These are phyloP conservation scores for Lasiodiplodia sp. DNA, from an alignment of 2,329 filamentous ascomycete species.

Conservation along the genomic window DNA sequence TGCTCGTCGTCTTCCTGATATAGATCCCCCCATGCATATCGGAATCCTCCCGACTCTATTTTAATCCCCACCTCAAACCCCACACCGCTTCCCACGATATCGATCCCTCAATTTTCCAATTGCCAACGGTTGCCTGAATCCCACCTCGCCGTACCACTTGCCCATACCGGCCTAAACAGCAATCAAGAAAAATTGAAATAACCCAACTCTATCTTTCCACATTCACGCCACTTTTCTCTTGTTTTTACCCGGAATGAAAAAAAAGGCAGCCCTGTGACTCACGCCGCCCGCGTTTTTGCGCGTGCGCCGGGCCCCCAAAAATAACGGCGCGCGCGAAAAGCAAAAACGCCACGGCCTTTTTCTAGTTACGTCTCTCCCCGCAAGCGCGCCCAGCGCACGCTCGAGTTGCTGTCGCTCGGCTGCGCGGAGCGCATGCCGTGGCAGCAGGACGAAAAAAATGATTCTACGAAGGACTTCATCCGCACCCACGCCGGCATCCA, in stretches of 20 bases:
- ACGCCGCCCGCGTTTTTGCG: not conserved
- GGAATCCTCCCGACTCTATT: conserved; percentile 4
- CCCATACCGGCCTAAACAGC: not conserved
- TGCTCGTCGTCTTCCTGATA: conserved; percentile 8
- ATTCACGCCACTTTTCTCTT: not conserved
- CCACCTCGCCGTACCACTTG: conserved; percentile 4
- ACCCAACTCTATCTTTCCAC: not conserved
- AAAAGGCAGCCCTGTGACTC: not conserved
- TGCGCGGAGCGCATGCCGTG: conserved; percentile 75
- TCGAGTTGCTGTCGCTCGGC: conserved; percentile 83
- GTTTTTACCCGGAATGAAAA: not conserved
- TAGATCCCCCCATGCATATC: not conserved
- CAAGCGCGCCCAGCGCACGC: conserved; percentile 83
- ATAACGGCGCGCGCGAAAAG: no score
- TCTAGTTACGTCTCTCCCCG: conserved; percentile 83
- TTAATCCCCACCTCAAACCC: not conserved
- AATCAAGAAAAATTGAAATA: not conserved
- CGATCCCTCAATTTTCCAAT: not conserved
- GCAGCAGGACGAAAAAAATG: conserved; percentile 42
- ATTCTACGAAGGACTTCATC: conserved; percentile 33
- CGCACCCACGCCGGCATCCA: conserved; percentile 50
- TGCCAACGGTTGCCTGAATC: not conserved
- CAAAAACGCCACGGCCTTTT: conserved; percentile 7
- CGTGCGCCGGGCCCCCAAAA: not conserved
- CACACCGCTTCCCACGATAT: not conserved